A percentile compares a stretch with the other conserved stretches of the same genome.
These are phyloP conservation scores for Pilaira anomala DNA, from an alignment of 192 early-diverging fungal genomes.

Conservation along the genomic window DNA sequence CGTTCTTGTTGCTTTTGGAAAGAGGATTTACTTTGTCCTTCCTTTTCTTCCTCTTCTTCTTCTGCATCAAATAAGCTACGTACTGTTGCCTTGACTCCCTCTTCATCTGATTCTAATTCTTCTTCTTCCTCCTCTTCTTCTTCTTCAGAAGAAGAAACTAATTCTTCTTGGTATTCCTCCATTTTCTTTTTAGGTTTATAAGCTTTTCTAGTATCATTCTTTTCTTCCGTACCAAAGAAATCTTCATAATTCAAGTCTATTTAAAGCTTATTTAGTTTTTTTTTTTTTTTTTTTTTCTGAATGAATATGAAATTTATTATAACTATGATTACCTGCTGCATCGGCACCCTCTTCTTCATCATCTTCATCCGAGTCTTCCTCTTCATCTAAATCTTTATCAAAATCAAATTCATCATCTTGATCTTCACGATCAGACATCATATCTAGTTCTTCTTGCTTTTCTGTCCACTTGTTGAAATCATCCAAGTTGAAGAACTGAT, in stretches of 20 bases:
- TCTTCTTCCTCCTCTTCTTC: conserved; percentile 44
- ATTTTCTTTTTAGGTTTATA: conserved; percentile 24
- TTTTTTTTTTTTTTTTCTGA: too few species aligned
- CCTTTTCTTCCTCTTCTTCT: conserved; percentile 52
- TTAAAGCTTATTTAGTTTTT: too few species aligned
- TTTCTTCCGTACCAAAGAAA: conserved; percentile 75
- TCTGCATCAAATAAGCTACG: conserved; percentile 57
- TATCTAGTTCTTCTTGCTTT: conserved; percentile 56
- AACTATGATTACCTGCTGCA: conserved; percentile 30
- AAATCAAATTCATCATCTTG: conserved; percentile 68
- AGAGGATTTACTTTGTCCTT: conserved; percentile 57
- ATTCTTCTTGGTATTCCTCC: conserved; percentile 35
- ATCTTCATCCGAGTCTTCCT: conserved; percentile 62
- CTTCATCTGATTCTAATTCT: conserved; percentile 34
- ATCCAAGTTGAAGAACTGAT: conserved; percentile 95
- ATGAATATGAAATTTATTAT: neutral
- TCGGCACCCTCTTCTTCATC: conserved; percentile 64
- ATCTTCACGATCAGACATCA: conserved; percentile 51
- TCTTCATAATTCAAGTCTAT: conserved; percentile 79
- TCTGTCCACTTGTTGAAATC: conserved; percentile 82
- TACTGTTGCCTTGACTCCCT: conserved; percentile 38
- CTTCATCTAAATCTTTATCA: conserved; percentile 64
- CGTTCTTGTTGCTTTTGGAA: conserved; percentile 76
- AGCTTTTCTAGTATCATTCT: conserved; percentile 23
- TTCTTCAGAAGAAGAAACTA: conserved; percentile 43